phyloP scores from a whole-genome alignment of 208 protist genomes.

The Porcisia hertigi region DNA sequence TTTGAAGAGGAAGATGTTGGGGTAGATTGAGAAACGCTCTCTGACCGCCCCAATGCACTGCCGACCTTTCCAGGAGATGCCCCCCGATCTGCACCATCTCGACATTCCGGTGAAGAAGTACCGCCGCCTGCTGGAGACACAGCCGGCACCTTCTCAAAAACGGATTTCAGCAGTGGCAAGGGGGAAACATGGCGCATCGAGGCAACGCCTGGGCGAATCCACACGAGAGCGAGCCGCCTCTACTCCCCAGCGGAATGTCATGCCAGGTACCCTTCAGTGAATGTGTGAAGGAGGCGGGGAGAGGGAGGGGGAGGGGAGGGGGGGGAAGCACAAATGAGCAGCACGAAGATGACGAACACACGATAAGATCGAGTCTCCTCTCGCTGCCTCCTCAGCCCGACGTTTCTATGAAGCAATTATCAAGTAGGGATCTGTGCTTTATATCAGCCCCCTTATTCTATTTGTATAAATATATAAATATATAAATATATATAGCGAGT shows the following conservation, averaged over 20 bases:
- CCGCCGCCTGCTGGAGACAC: not conserved
- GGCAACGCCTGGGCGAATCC: not conserved
- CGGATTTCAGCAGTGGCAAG: not conserved
- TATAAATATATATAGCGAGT: too few species aligned
- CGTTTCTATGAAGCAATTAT: not conserved
- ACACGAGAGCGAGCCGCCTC: not conserved
- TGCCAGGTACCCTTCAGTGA: too few species aligned
- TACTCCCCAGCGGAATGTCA: not conserved
- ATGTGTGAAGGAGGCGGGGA: not conserved
- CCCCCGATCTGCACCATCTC: not conserved
- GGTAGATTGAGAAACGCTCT: not conserved
- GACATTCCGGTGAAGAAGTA: not conserved
- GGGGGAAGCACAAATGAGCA: not conserved
- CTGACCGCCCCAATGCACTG: not conserved
- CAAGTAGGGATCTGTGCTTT: not conserved
- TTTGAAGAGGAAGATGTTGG: conserved; percentile 11
- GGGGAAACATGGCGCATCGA: not conserved
- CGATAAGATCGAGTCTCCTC: not conserved
- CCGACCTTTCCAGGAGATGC: not conserved
- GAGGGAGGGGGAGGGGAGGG: too few species aligned
- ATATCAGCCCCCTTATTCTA: not conserved
- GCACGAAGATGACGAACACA: not conserved
- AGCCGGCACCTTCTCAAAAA: not conserved
- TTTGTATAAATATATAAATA: too few species aligned
- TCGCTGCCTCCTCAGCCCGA: not conserved